Conservation (phyloP, 306 rosid genomes). For the Quercus gilva region DNA sequence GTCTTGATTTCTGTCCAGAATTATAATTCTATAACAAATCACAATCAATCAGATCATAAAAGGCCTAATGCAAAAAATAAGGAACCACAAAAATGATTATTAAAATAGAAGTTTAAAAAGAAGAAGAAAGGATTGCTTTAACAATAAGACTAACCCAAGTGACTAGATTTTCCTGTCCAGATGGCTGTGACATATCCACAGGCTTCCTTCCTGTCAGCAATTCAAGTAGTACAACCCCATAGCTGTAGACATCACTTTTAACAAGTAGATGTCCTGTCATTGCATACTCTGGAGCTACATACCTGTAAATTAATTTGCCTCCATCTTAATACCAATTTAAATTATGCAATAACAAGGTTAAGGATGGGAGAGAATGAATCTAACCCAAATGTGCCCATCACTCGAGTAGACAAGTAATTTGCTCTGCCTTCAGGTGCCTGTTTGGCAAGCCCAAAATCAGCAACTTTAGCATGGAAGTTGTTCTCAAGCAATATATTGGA, state of each 20-base stretch:
- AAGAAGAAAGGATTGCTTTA: slow-evolving; percentile 12
- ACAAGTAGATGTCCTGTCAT: slow-evolving; percentile 95
- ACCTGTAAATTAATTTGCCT: slow-evolving; percentile 50
- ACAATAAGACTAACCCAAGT: slow-evolving; percentile 74
- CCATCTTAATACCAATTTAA: slow-evolving; percentile 22
- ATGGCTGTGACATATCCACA: slow-evolving; percentile 93
- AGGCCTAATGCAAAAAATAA: slow-evolving; percentile 11
- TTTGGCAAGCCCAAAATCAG: slow-evolving; percentile 97
- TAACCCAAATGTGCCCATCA: slow-evolving; percentile 99
- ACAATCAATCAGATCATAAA: not conserved
- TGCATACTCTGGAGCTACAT: slow-evolving; percentile 99
- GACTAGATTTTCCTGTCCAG: slow-evolving; percentile 95
- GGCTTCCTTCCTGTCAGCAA: slow-evolving; percentile 89
- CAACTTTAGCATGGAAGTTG: slow-evolving; percentile 91
- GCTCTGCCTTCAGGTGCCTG: slow-evolving; percentile 95
- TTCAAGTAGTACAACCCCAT: slow-evolving; percentile 93
- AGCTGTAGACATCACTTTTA: slow-evolving; percentile 97
- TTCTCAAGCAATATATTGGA: slow-evolving; percentile 94
- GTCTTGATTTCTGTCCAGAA: slow-evolving; percentile 16
- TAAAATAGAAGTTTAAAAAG: slow-evolving; percentile 7
- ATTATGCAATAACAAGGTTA: slow-evolving; percentile 7
- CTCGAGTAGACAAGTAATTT: slow-evolving; percentile 89
- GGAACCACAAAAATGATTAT: not conserved
- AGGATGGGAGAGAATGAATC: slow-evolving; percentile 28
- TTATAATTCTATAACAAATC: slow-evolving; percentile 2